phyloP scores from a whole-genome alignment of 805 yeast species.

The Saccharomycopsis fermentans region DNA sequence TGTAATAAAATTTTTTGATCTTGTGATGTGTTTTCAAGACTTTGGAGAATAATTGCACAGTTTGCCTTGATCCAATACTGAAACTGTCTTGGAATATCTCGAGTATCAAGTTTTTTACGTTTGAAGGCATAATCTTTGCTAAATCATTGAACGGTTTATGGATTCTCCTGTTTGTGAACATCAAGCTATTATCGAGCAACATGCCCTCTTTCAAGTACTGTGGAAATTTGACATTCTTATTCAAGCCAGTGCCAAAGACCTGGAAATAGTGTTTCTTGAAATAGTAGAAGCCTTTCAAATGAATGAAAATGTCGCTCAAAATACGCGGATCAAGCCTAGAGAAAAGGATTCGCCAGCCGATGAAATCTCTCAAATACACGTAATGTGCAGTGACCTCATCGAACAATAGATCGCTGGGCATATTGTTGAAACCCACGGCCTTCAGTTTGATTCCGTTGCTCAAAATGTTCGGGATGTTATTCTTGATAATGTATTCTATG shows the following conservation, averaged over 20 bases:
- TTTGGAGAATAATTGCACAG: slow-evolving; percentile 1
- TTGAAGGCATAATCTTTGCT: background rate
- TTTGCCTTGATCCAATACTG: background rate
- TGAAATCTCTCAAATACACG: background rate
- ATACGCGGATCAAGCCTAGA: slow-evolving; percentile 1
- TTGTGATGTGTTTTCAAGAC: slow-evolving; percentile 28
- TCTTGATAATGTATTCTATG: slow-evolving; percentile 2
- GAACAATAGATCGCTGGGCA: background rate
- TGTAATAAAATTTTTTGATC: slow-evolving; percentile 30
- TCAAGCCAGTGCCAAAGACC: background rate
- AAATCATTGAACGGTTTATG: background rate
- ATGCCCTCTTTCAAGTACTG: background rate
- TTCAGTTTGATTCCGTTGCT: background rate
- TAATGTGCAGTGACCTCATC: slow-evolving; percentile 1
- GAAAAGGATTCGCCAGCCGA: slow-evolving; percentile 4
- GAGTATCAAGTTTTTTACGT: background rate
- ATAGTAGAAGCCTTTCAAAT: slow-evolving; percentile 1
- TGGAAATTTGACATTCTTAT: background rate
- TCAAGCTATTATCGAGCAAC: background rate
- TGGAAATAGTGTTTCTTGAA: background rate
- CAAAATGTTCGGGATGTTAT: slow-evolving; percentile 1
- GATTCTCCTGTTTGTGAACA: background rate
- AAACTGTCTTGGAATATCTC: background rate
- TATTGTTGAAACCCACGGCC: background rate
- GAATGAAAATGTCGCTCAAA: background rate